Conservation (phyloP, 2,329 filamentous ascomycete species). For the Fusarium xyrophilum region DNA sequence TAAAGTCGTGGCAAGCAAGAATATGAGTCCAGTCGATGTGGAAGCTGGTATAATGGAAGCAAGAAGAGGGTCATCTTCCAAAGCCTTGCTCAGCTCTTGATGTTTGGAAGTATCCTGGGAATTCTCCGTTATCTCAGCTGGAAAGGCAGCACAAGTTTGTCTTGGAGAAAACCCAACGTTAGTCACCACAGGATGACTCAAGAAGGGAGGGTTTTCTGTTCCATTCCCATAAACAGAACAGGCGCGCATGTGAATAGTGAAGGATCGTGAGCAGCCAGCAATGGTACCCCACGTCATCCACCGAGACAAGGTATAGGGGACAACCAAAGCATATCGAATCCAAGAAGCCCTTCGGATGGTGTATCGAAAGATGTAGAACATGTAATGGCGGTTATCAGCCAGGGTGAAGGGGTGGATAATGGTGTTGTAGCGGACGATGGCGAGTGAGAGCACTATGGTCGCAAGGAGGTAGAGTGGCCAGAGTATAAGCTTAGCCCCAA, state of each 20-base stretch:
- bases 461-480: conserved; percentile 47
- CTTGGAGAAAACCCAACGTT: background rate
- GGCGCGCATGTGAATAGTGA: background rate
- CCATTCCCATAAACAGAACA: conserved; percentile 26
- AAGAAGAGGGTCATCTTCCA: conserved; percentile 39
- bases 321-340: conserved; percentile 71
- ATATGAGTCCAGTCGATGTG: conserved; percentile 62
- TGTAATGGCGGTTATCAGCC: conserved; percentile 95
- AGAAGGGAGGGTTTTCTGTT: conserved; percentile 27
- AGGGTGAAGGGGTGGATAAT: conserved; percentile 95
- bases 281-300: conserved; percentile 73
- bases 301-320: conserved; percentile 73
- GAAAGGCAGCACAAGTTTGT: conserved; percentile 20
- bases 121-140: background rate
- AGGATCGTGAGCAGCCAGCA: conserved; percentile 50
- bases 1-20: conserved; percentile 73
- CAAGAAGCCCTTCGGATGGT: conserved; percentile 71
- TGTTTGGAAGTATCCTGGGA: conserved; percentile 6
- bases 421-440: conserved; percentile 80
- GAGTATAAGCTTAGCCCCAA: conserved; percentile 47
- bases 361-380: conserved; percentile 94
- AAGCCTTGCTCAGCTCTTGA: conserved; percentile 17
- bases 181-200: conserved; percentile 43
- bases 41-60: conserved; percentile 45
- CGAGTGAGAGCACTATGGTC: conserved; percentile 49